A percentile compares a stretch with the other conserved stretches of the same genome.
Conservation (phyloP, 192 early-diverging fungal genomes). For the Kickxella alabastrina region DNA sequence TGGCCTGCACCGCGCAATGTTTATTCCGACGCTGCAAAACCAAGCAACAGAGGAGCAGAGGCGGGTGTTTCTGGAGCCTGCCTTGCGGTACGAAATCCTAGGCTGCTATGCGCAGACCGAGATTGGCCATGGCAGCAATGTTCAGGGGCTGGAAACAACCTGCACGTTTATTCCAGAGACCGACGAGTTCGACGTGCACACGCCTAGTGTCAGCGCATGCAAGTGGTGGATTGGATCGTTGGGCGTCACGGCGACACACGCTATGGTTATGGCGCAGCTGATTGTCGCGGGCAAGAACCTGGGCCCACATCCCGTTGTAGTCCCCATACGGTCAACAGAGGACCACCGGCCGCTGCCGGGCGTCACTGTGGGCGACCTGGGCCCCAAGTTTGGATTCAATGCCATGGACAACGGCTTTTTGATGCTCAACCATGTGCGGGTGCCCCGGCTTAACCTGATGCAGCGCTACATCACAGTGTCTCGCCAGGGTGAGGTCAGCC, state of each 20-base stretch:
- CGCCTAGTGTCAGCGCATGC: slow-evolving; percentile 67
- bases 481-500: slow-evolving; percentile 64
- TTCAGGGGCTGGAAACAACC: slow-evolving; percentile 88
- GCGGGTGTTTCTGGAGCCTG: slow-evolving; percentile 69
- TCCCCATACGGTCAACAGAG: slow-evolving; percentile 72
- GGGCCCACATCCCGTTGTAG: slow-evolving; percentile 76
- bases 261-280: slow-evolving; percentile 81
- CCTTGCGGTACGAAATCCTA: slow-evolving; percentile 69
- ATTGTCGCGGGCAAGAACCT: slow-evolving; percentile 68
- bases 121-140: slow-evolving; percentile 64
- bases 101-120: slow-evolving; percentile 88
- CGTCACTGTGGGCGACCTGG: slow-evolving; percentile 82
- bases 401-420: slow-evolving; percentile 83
- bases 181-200: slow-evolving; percentile 83
- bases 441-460: slow-evolving; percentile 75
- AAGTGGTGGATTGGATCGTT: slow-evolving; percentile 91
- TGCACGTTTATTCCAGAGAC: slow-evolving; percentile 79
- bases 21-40: slow-evolving; percentile 71
- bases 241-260: slow-evolving; percentile 74
- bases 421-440: slow-evolving; percentile 74
- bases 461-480: slow-evolving; percentile 70
- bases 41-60: slow-evolving; percentile 78
- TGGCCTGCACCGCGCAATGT: slow-evolving; percentile 75
- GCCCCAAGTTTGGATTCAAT: slow-evolving; percentile 86
- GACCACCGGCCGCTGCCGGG: slow-evolving; percentile 71